Conservation (phyloP, 805 yeast species). For the Metschnikowia koreensis region DNA sequence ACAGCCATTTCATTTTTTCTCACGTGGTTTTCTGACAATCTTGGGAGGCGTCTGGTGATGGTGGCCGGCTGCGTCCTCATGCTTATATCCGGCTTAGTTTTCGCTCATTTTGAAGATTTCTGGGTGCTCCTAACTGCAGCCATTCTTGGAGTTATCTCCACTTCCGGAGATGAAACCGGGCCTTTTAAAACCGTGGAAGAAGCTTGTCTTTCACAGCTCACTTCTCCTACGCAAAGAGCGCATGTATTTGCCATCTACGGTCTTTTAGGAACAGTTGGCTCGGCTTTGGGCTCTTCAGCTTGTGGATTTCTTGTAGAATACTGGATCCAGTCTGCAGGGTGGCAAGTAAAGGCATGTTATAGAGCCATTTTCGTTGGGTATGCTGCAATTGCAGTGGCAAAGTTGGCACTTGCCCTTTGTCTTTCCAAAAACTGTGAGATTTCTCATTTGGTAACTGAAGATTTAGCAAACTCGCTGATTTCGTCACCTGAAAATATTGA, state of each 20-base stretch:
- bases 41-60: constrained; percentile 70
- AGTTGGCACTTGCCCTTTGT: constrained; percentile 49
- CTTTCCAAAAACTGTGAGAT: constrained; percentile 56
- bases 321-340: constrained; percentile 30
- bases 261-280: constrained; percentile 64
- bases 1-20: constrained; percentile 64
- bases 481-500: neutral
- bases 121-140: constrained; percentile 64
- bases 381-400: constrained; percentile 50
- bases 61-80: constrained; percentile 63
- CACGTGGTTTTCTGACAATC: constrained; percentile 72
- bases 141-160: constrained; percentile 80
- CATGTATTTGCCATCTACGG: constrained; percentile 76
- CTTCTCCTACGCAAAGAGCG: constrained; percentile 62
- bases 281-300: constrained; percentile 66
- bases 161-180: constrained; percentile 88
- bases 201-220: constrained; percentile 75
- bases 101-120: constrained; percentile 56
- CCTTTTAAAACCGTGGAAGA: constrained; percentile 88
- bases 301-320: constrained; percentile 61
- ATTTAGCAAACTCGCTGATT: neutral
- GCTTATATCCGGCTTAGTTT: constrained; percentile 63
- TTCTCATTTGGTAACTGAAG: neutral
- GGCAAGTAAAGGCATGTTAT: constrained; percentile 46
- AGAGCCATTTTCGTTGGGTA: constrained; percentile 57